Percentiles rank a stretch among this genome's conserved stretches.
Evolutionary conservation across 2,329 filamentous ascomycete species (phyloP).

Genomic region (Fusarium sp.): DNA sequence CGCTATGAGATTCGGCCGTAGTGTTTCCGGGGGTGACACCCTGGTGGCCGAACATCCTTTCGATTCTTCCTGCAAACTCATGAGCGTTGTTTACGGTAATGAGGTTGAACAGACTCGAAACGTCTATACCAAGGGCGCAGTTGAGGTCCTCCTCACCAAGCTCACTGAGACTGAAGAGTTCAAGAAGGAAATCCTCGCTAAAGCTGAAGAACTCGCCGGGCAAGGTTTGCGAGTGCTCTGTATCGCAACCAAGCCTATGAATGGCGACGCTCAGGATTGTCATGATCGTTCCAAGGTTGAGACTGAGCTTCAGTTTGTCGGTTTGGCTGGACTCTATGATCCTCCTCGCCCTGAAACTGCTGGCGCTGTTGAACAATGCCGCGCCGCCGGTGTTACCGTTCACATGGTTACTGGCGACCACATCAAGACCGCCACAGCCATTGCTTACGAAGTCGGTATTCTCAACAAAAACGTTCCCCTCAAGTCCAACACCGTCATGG

Average conservation of each 20-base stretch:
- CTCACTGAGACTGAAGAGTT: constrained; percentile 59
- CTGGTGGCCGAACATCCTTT: constrained; percentile 76
- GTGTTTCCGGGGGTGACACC: constrained; percentile 56
- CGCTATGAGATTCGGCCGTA: constrained; percentile 72
- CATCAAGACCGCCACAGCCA: constrained; percentile 73
- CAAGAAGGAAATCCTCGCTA: constrained; percentile 58
- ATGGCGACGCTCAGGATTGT: constrained; percentile 48
- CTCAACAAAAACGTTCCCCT: constrained; percentile 53
- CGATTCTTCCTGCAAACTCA: constrained; percentile 78
- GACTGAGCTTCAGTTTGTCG: constrained; percentile 69
- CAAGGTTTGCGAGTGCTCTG: constrained; percentile 76
- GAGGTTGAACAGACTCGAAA: constrained; percentile 49
- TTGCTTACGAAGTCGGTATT: constrained; percentile 73
- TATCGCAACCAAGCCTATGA: constrained; percentile 65
- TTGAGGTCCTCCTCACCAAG: constrained; percentile 66
- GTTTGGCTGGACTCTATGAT: constrained; percentile 77
- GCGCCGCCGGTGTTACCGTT: constrained; percentile 70
- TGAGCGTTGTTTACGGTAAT: constrained; percentile 73
- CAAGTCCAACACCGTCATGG: constrained; percentile 64
- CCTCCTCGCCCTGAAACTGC: constrained; percentile 75
- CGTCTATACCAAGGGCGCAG: constrained; percentile 68
- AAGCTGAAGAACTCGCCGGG: constrained; percentile 66
- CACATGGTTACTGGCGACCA: constrained; percentile 79
- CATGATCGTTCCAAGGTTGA: constrained; percentile 66
- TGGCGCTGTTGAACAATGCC: constrained; percentile 68